Evolutionary conservation across 73 alveolate species (phyloP).

Genomic region (Paramecium primaurelia): DNA sequence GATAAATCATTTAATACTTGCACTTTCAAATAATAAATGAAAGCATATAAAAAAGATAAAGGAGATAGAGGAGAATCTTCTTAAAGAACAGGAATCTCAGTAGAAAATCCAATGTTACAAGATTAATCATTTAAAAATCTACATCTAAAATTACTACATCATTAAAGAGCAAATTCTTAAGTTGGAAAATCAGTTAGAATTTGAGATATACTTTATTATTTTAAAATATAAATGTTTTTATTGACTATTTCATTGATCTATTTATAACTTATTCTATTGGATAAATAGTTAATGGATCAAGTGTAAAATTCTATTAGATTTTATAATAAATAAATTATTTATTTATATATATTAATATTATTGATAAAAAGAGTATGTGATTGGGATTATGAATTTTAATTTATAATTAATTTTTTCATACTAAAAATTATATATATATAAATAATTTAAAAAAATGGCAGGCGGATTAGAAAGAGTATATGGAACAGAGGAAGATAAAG

Average conservation of each 20-base stretch:
- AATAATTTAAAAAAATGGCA: slow-evolving; percentile 77
- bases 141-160: neutral
- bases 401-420: neutral
- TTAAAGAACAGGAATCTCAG: neutral
- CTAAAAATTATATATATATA: neutral
- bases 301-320: no score
- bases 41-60: neutral
- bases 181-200: neutral
- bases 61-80: neutral
- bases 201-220: neutral
- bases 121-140: slow-evolving; percentile 16
- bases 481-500: slow-evolving; percentile 99
- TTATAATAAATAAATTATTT: no score
- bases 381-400: no score
- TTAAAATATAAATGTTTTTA: neutral
- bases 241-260: neutral
- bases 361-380: no score
- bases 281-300: no score
- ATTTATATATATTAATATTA: no score
- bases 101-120: neutral
- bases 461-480: slow-evolving; percentile 91
- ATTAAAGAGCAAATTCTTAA: neutral
- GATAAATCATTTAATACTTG: neutral
- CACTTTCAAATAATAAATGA: slow-evolving; percentile 3
- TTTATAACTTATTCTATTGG: no score